Percentiles rank a stretch among this genome's conserved stretches.
These are phyloP conservation scores for Agaricales sp. DNA, from an alignment of 1,284 basidiomycete genomes.

Conservation along the genomic window DNA sequence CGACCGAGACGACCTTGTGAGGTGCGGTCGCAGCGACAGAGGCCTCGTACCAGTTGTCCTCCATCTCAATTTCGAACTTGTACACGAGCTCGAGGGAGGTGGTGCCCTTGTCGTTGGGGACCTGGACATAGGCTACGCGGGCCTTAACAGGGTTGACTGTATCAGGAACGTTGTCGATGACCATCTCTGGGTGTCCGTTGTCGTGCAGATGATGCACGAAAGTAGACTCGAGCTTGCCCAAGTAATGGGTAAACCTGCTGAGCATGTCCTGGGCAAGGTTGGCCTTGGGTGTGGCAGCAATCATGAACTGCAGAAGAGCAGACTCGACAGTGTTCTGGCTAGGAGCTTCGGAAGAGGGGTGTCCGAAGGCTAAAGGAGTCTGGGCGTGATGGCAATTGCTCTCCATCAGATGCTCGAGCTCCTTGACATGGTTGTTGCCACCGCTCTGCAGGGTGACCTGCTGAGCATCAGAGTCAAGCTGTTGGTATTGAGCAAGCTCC, in stretches of 20 bases:
- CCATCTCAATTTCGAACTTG: slow-evolving; percentile 78
- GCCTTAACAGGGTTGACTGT: slow-evolving; percentile 66
- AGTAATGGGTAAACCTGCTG: slow-evolving; percentile 37
- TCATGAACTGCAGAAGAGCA: slow-evolving; percentile 69
- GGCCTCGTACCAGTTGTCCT: slow-evolving; percentile 80
- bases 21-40: slow-evolving; percentile 53
- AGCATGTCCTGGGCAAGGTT: slow-evolving; percentile 38
- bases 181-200: slow-evolving; percentile 26
- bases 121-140: slow-evolving; percentile 61
- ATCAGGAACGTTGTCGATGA: slow-evolving; percentile 55
- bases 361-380: slow-evolving; percentile 15
- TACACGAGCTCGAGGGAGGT: slow-evolving; percentile 6
- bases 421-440: slow-evolving; percentile 19
- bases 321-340: slow-evolving; percentile 28
- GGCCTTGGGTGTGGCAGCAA: slow-evolving; percentile 55
- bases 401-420: slow-evolving; percentile 30
- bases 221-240: slow-evolving; percentile 39
- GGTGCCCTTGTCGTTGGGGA: slow-evolving; percentile 42
- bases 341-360: slow-evolving; percentile 10
- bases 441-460: slow-evolving; percentile 15
- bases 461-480: slow-evolving; percentile 6
- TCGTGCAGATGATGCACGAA: slow-evolving; percentile 38
- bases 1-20: slow-evolving; percentile 66
- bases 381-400: slow-evolving; percentile 47
- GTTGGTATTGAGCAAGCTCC: slow-evolving; percentile 18